Evolutionary conservation across 352 stramenopile genomes (phyloP).

Genomic region (Phytophthora tubulina): DNA sequence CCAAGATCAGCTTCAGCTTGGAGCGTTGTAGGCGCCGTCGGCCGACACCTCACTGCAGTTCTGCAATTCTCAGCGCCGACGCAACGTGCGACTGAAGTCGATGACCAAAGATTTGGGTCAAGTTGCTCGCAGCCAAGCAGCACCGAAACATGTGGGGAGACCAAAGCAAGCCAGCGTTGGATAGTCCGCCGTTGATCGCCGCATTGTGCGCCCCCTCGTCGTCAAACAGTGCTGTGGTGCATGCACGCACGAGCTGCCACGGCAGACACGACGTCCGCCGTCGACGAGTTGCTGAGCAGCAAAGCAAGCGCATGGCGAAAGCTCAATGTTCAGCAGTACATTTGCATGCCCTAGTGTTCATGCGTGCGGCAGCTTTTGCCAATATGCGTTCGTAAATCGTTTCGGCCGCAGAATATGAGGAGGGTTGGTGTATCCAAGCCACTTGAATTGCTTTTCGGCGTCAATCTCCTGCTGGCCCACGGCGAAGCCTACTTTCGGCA

Average conservation of each 20-base stretch:
- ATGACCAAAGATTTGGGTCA: too few species aligned
- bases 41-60: background rate
- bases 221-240: conserved; percentile 33
- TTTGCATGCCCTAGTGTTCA: background rate
- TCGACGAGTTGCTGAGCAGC: conserved; percentile 13
- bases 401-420: too few species aligned
- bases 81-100: conserved; percentile 2
- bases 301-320: conserved; percentile 3
- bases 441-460: background rate
- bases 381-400: background rate
- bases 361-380: background rate
- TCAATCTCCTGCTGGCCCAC: too few species aligned
- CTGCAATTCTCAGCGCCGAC: background rate
- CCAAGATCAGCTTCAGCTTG: background rate
- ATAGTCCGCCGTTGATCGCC: conserved; percentile 36
- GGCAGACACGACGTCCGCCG: conserved; percentile 10
- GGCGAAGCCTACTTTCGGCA: too few species aligned
- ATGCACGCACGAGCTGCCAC: conserved; percentile 24
- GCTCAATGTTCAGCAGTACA: background rate
- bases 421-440: too few species aligned
- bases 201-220: conserved; percentile 31
- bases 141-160: conserved; percentile 26
- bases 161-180: conserved; percentile 19
- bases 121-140: conserved; percentile 21
- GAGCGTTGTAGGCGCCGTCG: background rate